Conservation (phyloP, 176 grass and related monocot species). For the Aegilops longissima region DNA sequence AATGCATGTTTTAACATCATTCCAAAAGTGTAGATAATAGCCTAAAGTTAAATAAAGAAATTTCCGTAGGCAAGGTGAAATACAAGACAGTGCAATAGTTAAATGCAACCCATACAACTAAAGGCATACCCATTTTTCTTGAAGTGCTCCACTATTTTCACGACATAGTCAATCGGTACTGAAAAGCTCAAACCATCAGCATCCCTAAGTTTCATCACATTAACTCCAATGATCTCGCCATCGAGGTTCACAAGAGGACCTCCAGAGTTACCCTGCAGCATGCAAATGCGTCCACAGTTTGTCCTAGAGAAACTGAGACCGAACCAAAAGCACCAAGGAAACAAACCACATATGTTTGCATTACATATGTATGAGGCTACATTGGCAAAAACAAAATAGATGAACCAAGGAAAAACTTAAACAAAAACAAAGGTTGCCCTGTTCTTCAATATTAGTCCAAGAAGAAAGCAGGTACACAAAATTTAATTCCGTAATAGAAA, state of each 20-base stretch:
- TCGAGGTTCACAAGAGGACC: slow-evolving; percentile 90
- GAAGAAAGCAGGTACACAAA: slow-evolving; percentile 8
- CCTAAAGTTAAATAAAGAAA: background rate
- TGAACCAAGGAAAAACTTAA: background rate
- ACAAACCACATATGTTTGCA: background rate
- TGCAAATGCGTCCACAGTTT: background rate
- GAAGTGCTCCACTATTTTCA: slow-evolving; percentile 85
- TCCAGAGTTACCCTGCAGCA: slow-evolving; percentile 75
- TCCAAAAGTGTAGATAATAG: background rate
- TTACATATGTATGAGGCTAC: background rate
- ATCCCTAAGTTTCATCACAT: slow-evolving; percentile 55
- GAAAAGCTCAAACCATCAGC: slow-evolving; percentile 86
- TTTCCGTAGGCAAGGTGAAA: background rate
- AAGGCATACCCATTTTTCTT: slow-evolving; percentile 62
- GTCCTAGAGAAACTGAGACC: background rate
- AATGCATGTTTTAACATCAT: background rate
- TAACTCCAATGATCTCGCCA: slow-evolving; percentile 85
- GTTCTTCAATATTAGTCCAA: slow-evolving; percentile 5
- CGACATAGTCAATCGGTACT: slow-evolving; percentile 66
- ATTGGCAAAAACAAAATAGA: background rate
- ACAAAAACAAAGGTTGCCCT: background rate
- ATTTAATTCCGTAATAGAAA: too few relatives aligned
- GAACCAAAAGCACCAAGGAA: slow-evolving; percentile 14
- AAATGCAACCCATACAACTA: background rate
- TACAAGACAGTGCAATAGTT: slow-evolving; percentile 9